These are phyloP conservation scores for Centella asiatica DNA, from an alignment of 129 eudicot genomes.

Conservation along the genomic window DNA sequence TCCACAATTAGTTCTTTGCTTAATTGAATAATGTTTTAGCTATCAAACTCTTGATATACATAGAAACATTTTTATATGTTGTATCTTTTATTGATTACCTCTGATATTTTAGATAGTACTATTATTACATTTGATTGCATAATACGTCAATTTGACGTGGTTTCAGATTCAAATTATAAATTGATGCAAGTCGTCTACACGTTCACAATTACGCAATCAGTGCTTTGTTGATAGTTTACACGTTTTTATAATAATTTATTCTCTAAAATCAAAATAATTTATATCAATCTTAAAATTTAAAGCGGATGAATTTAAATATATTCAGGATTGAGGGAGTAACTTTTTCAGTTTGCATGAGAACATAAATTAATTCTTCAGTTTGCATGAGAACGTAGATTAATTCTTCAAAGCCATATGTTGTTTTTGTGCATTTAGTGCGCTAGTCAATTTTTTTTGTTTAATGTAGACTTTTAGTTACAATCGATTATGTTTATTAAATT, in stretches of 20 bases:
- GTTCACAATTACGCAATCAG: no score
- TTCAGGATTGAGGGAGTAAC: no score
- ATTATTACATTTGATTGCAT: neutral
- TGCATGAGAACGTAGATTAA: neutral
- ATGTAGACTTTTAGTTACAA: neutral
- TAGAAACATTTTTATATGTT: neutral
- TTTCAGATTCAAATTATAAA: no score
- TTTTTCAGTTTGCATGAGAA: neutral
- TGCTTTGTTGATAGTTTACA: no score
- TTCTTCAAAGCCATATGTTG: neutral
- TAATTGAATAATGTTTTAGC: neutral
- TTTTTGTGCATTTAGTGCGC: neutral
- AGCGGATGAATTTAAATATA: no score
- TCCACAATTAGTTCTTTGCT: neutral
- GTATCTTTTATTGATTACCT: neutral
- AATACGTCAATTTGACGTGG: no score
- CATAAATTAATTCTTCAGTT: neutral
- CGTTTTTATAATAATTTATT: no score
- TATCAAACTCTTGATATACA: neutral
- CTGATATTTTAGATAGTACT: neutral
- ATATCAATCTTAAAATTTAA: no score
- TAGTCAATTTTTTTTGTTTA: neutral
- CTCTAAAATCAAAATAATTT: no score
- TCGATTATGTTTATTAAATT: slow-evolving; percentile 12
- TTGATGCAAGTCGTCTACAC: no score